Percentiles rank a stretch among this genome's conserved stretches.
These are phyloP conservation scores for Abrus pulchellus DNA, from an alignment of 306 rosid genomes.

Conservation along the genomic window DNA sequence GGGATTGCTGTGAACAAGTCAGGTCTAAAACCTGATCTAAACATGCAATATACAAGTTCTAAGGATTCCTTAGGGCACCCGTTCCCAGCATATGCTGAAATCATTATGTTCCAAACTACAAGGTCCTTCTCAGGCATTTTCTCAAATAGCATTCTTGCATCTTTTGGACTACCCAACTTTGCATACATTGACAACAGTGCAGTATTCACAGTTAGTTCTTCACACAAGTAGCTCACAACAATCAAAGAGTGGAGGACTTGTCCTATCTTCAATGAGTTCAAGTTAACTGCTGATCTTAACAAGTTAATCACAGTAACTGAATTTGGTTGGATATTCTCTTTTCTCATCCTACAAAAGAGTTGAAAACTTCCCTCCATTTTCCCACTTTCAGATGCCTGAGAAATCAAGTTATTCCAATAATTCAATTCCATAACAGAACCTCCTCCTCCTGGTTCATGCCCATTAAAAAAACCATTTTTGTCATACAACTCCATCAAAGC, in stretches of 20 bases:
- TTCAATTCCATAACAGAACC: slow-evolving; percentile 34
- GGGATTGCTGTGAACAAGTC: slow-evolving; percentile 81
- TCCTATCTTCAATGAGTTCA: slow-evolving; percentile 58
- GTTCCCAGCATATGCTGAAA: slow-evolving; percentile 61
- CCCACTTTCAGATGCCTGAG: slow-evolving; percentile 56
- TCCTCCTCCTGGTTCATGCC: slow-evolving; percentile 43
- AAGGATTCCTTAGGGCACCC: slow-evolving; percentile 57
- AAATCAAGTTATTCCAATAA: slow-evolving; percentile 57
- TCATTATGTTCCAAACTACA: slow-evolving; percentile 85
- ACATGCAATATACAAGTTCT: slow-evolving; percentile 62
- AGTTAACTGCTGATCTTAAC: slow-evolving; percentile 60
- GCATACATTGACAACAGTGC: slow-evolving; percentile 77
- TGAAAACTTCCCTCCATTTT: slow-evolving; percentile 49
- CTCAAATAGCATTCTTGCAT: slow-evolving; percentile 64
- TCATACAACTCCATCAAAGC: slow-evolving; percentile 56
- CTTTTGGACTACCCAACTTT: slow-evolving; percentile 60
- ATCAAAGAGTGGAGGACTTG: slow-evolving; percentile 61
- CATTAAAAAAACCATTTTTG: slow-evolving; percentile 37
- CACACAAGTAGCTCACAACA: slow-evolving; percentile 57
- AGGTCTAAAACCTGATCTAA: slow-evolving; percentile 65
- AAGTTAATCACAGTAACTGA: slow-evolving; percentile 54
- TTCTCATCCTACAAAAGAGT: slow-evolving; percentile 57
- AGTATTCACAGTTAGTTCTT: slow-evolving; percentile 67
- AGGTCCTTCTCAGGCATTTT: slow-evolving; percentile 73
- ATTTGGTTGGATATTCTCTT: slow-evolving; percentile 52